Evolutionary conservation across 1,284 basidiomycete species (phyloP), one percentile per base, ranked within the genome.

Genomic region (Gymnopus androsaceus): DNA sequence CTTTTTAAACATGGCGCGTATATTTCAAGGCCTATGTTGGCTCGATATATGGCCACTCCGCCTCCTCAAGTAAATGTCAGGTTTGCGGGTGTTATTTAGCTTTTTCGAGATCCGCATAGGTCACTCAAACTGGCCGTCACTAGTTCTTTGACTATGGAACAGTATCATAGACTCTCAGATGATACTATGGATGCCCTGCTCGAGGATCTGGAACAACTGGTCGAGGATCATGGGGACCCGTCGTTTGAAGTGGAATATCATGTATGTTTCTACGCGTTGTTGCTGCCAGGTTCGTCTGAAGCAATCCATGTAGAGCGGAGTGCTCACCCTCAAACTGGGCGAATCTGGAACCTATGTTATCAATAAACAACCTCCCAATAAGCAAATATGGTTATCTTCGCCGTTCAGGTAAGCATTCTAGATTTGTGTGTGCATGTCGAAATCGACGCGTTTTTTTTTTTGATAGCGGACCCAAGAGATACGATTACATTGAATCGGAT

Each of bases 291-390:
- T 27, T 36, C 45, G 45, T 56, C 38, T 51, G 52, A 47, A 55
- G n/a, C n/a, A 54, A 33, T 37, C 21, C 23, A 37, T 11, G 27
- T 60, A 76, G 78, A 78, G 77, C 63, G 96, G 96, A 23, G 96
- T 99, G 30, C 75, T 99, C 57, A 99, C 94, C 2, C 82, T 98
- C 50, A 79, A 81, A 46, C 78, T 98, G 17, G 94, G 91, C 33
- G 77, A 82, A 7, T 78, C 90, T 59, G 95, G 95, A 17, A 98
- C 93, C n/a, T 99, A 98, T 75, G 96, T 98, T 38, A 92, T 99
- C 76, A 99, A 99, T 77, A 99, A 99, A 79, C 96, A 99, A 72
- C 96, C 96, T 8, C 96, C 97, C 4, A 98, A 98, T 70, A 94
- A 95, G 73, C 97, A 99, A 72, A 98, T 99, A 67, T 99, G 96